phyloP scores from a whole-genome alignment of 148 eudicot species.

The Rhododendron williamsianum region DNA sequence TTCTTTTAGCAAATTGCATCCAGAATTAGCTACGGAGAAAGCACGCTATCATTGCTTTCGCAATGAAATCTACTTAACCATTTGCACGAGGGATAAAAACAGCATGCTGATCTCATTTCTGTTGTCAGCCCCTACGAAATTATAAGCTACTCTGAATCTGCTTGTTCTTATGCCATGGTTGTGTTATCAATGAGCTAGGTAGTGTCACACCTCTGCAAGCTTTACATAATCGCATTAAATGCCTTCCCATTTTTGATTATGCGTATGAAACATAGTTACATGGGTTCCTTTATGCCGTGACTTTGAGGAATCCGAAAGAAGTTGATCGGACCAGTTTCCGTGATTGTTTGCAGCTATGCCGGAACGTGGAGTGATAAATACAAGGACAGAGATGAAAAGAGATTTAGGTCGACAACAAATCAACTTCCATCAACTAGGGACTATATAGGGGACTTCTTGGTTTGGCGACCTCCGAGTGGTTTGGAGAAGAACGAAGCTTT shows the following conservation, averaged over 20 bases:
- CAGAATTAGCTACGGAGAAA: background rate
- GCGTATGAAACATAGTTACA: background rate
- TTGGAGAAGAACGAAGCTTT: conserved; percentile 67
- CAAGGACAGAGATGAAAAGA: conserved; percentile 54
- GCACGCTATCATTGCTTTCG: background rate
- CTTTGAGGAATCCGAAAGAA: background rate
- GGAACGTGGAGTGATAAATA: conserved; percentile 85
- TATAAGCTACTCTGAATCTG: background rate
- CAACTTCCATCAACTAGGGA: conserved; percentile 61
- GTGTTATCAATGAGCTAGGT: background rate
- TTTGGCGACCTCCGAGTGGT: conserved; percentile 69
- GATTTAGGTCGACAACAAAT: conserved; percentile 47
- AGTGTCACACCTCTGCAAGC: background rate
- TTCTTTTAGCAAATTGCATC: background rate
- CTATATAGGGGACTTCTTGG: conserved; percentile 67
- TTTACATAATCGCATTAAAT: background rate
- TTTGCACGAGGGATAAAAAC: background rate
- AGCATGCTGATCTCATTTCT: background rate
- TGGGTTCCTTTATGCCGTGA: background rate
- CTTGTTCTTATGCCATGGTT: background rate
- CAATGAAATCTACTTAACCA: background rate
- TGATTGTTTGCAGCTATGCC: conserved; percentile 54
- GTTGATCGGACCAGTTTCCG: background rate
- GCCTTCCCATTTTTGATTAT: background rate
- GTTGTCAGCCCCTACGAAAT: background rate